A percentile compares a stretch with the other conserved stretches of the same genome.
These are phyloP conservation scores for Leccinum cinnamomeum DNA, from an alignment of 1,284 basidiomycete species.

Conservation along the genomic window DNA sequence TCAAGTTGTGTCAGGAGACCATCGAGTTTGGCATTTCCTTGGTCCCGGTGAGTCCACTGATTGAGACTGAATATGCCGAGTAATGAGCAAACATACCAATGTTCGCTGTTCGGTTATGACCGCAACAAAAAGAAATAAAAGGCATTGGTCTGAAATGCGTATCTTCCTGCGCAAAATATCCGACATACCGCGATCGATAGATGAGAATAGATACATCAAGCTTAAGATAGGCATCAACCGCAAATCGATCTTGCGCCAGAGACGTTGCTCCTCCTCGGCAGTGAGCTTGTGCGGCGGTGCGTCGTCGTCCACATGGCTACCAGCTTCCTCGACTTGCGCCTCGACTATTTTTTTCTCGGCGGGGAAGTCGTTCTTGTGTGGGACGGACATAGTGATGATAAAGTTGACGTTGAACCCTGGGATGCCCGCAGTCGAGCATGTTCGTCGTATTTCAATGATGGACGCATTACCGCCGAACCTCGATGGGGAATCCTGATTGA, in stretches of 20 bases:
- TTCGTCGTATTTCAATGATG: not conserved
- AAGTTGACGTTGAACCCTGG: not conserved
- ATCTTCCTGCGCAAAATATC: not conserved
- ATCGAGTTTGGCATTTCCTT: slow-evolving; percentile 67
- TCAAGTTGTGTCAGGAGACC: slow-evolving; percentile 54
- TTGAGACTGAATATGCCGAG: not conserved
- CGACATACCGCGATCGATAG: slow-evolving; percentile 55
- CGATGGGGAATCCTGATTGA: not conserved
- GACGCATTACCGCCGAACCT: not conserved
- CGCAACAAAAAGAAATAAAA: not conserved
- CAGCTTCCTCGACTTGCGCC: not conserved
- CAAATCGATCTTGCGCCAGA: slow-evolving; percentile 66
- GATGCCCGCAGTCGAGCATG: not conserved
- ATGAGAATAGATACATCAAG: slow-evolving; percentile 60
- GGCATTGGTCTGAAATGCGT: not conserved
- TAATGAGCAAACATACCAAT: slow-evolving; percentile 43
- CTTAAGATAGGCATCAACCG: slow-evolving; percentile 65
- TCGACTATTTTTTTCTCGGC: not conserved
- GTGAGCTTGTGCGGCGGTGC: slow-evolving; percentile 12
- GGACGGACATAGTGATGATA: not conserved
- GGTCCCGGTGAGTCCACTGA: not conserved
- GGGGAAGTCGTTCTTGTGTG: not conserved
- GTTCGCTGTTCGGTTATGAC: slow-evolving; percentile 42
- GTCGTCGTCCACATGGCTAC: not conserved
- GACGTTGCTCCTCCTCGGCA: slow-evolving; percentile 49